Percentiles rank a stretch among this genome's conserved stretches.
Evolutionary conservation across 371 early-diverging fungal species (phyloP).

Genomic region (Dinochytrium kinnereticum): DNA sequence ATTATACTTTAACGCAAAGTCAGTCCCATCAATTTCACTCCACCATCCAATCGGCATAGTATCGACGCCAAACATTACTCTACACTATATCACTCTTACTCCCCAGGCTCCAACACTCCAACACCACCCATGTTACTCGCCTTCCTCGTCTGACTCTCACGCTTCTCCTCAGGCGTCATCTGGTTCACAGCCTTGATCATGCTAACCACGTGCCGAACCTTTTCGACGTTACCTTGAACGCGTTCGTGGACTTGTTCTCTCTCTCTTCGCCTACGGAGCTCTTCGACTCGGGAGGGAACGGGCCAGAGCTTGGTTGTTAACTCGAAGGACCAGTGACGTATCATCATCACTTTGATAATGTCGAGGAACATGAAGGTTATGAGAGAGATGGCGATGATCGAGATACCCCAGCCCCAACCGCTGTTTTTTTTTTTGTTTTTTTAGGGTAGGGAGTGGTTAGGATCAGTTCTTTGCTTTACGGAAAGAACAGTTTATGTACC

Average conservation of each 20-base stretch:
- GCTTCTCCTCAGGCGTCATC: no score
- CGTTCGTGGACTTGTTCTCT: not conserved
- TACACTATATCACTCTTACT: no score
- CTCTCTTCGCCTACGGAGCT: slow-evolving; percentile 23
- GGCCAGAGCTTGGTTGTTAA: slow-evolving; percentile 41
- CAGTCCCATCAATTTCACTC: no score
- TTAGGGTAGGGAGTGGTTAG: not conserved
- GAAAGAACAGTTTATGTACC: not conserved
- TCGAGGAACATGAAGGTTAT: slow-evolving; percentile 74
- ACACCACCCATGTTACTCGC: no score
- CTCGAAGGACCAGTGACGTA: slow-evolving; percentile 69
- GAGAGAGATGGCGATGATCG: slow-evolving; percentile 36
- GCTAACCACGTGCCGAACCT: slow-evolving; percentile 6
- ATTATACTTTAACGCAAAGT: no score
- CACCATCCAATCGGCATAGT: no score
- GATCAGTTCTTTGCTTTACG: not conserved
- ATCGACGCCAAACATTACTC: no score
- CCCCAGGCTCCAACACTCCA: no score
- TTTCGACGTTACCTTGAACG: not conserved
- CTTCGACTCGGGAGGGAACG: not conserved
- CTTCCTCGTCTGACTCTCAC: no score
- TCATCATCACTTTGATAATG: slow-evolving; percentile 77
- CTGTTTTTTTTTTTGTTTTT: slow-evolving; percentile 17
- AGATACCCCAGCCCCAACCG: slow-evolving; percentile 47
- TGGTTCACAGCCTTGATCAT: no score